These are phyloP conservation scores for Combretum micranthum DNA, from an alignment of 345 rosid species.

Conservation along the genomic window DNA sequence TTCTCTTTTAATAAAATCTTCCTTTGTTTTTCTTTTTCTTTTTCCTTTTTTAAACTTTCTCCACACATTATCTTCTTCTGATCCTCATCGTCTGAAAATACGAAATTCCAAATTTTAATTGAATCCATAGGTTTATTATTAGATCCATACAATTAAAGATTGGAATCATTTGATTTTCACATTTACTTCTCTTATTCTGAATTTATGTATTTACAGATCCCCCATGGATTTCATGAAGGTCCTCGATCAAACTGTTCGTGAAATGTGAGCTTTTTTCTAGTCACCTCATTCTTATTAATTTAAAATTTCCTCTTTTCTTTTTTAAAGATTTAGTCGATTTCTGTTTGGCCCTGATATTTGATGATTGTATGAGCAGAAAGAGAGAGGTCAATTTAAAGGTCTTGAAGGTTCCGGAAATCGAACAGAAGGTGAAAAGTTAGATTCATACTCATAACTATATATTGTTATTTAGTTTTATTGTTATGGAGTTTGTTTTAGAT, in stretches of 20 bases:
- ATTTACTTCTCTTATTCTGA: neutral
- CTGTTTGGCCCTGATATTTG: constrained; percentile 1
- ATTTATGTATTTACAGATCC: constrained; percentile 20
- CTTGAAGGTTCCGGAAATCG: constrained; percentile 92
- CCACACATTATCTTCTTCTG: no score
- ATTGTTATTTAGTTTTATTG: neutral
- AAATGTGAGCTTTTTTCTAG: constrained; percentile 50
- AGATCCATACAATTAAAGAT: no score
- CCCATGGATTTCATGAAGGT: constrained; percentile 99
- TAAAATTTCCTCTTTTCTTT: neutral
- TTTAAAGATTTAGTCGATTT: neutral
- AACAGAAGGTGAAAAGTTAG: constrained; percentile 96
- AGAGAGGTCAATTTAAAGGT: constrained; percentile 98
- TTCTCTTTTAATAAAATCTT: no score
- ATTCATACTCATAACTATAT: neutral
- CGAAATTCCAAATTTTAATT: no score
- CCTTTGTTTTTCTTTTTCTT: no score
- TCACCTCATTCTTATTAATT: neutral
- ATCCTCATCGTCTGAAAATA: no score
- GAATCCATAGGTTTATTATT: no score
- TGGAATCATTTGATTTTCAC: no score
- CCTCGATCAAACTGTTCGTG: constrained; percentile 95
- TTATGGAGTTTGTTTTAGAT: neutral
- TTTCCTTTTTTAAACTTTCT: no score
- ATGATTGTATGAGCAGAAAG: constrained; percentile 43